Conservation (phyloP, 306 rosid genomes). For the Prosopis cineraria region DNA sequence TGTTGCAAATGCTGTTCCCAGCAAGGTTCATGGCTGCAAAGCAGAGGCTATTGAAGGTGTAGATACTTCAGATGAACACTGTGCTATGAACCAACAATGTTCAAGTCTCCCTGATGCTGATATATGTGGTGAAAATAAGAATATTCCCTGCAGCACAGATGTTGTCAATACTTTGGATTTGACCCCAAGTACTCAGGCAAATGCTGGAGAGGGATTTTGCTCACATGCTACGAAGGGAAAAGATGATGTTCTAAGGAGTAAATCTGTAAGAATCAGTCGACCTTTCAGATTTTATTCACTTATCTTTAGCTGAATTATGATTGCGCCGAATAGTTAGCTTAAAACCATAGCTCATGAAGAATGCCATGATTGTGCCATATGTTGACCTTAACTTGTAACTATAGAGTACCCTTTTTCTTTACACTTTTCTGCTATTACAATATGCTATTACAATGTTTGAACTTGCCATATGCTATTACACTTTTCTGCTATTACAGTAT, state of each 20-base stretch:
- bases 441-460: not conserved
- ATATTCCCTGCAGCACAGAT: not conserved
- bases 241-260: constrained; percentile 30
- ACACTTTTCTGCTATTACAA: not conserved
- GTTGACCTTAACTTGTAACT: constrained; percentile 1
- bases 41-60: constrained; percentile 14
- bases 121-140: constrained; percentile 22
- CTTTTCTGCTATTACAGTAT: too few species aligned
- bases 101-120: constrained; percentile 44
- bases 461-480: too few species aligned
- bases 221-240: constrained; percentile 28
- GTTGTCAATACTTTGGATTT: constrained; percentile 21
- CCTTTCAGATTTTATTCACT: not conserved
- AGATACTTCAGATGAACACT: constrained; percentile 20
- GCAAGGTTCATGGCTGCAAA: not conserved
- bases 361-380: not conserved
- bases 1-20: constrained; percentile 21
- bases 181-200: constrained; percentile 16
- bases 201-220: constrained; percentile 21
- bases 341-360: not conserved
- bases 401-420: not conserved
- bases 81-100: constrained; percentile 23
- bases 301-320: constrained; percentile 13
- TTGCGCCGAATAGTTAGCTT: constrained; percentile 1
- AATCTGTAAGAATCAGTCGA: constrained; percentile 45